These are phyloP conservation scores for Leccinum angustisporum DNA, from an alignment of 1,284 basidiomycete species.

Conservation along the genomic window DNA sequence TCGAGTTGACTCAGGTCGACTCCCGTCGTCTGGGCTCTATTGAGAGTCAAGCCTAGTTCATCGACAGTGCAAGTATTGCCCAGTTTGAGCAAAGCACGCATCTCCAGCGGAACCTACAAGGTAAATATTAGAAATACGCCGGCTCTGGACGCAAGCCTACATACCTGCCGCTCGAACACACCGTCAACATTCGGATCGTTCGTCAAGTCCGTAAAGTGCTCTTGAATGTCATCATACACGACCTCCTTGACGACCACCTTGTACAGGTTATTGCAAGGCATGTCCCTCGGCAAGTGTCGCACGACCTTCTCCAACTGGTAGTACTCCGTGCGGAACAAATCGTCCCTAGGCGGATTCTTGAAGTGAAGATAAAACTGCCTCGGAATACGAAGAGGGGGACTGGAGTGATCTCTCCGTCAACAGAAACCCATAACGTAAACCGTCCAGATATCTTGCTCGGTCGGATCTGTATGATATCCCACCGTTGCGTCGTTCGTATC, in stretches of 20 bases:
- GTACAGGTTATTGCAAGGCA: slow-evolving; percentile 79
- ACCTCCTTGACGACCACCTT: slow-evolving; percentile 85
- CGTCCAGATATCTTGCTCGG: slow-evolving; percentile 78
- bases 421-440: slow-evolving; percentile 87
- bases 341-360: slow-evolving; percentile 60
- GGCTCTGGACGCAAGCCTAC: slow-evolving; percentile 37
- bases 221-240: slow-evolving; percentile 80
- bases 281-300: slow-evolving; percentile 80
- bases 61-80: slow-evolving; percentile 82
- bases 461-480: slow-evolving; percentile 94
- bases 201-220: slow-evolving; percentile 89
- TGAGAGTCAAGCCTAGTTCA: slow-evolving; percentile 72
- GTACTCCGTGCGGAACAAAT: slow-evolving; percentile 65
- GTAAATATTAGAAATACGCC: slow-evolving; percentile 7
- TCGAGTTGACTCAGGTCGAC: slow-evolving; percentile 87
- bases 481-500: slow-evolving; percentile 68
- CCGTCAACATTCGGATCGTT: slow-evolving; percentile 96
- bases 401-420: slow-evolving; percentile 78
- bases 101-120: slow-evolving; percentile 75
- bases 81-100: slow-evolving; percentile 82
- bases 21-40: slow-evolving; percentile 80
- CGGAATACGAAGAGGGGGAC: slow-evolving; percentile 80
- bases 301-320: slow-evolving; percentile 78
- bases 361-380: slow-evolving; percentile 94
- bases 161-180: slow-evolving; percentile 84